Conservation (phyloP, 345 rosid species). For the Gossypium turneri region DNA sequence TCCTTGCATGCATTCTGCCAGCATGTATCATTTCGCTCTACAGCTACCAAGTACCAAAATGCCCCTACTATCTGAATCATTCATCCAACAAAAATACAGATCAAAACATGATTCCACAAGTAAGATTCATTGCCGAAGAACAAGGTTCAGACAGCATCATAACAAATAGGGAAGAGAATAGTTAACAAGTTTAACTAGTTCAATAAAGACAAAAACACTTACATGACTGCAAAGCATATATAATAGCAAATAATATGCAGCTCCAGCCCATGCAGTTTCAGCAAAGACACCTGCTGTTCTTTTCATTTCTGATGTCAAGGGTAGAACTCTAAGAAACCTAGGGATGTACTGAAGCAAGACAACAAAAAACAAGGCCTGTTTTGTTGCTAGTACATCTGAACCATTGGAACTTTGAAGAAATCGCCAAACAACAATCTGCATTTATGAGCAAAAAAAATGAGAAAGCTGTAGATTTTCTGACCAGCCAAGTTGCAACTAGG, state of each 20-base stretch:
- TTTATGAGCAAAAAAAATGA: slow-evolving; percentile 3
- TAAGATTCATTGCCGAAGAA: neutral
- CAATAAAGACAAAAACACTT: slow-evolving; percentile 28
- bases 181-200: neutral
- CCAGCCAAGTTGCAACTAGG: slow-evolving; percentile 5
- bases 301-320: slow-evolving; percentile 81
- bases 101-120: slow-evolving; percentile 9
- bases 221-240: slow-evolving; percentile 99
- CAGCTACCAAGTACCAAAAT: slow-evolving; percentile 84
- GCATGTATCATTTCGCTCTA: slow-evolving; percentile 76
- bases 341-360: slow-evolving; percentile 73
- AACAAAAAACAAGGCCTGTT: slow-evolving; percentile 63
- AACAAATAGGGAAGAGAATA: slow-evolving; percentile 1
- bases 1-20: slow-evolving; percentile 54
- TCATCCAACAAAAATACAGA: slow-evolving; percentile 14
- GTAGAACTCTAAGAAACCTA: slow-evolving; percentile 45
- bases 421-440: slow-evolving; percentile 87
- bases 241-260: slow-evolving; percentile 82
- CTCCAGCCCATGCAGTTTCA: slow-evolving; percentile 99
- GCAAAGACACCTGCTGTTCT: slow-evolving; percentile 95
- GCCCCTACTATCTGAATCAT: slow-evolving; percentile 81
- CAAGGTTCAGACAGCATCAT: slow-evolving; percentile 5
- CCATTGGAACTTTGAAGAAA: slow-evolving; percentile 68
- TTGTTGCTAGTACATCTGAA: slow-evolving; percentile 67
- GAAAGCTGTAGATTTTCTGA: slow-evolving; percentile 12